Evolutionary conservation across 768 basidiomycete species (phyloP).

Genomic region (Trametes elegans): DNA sequence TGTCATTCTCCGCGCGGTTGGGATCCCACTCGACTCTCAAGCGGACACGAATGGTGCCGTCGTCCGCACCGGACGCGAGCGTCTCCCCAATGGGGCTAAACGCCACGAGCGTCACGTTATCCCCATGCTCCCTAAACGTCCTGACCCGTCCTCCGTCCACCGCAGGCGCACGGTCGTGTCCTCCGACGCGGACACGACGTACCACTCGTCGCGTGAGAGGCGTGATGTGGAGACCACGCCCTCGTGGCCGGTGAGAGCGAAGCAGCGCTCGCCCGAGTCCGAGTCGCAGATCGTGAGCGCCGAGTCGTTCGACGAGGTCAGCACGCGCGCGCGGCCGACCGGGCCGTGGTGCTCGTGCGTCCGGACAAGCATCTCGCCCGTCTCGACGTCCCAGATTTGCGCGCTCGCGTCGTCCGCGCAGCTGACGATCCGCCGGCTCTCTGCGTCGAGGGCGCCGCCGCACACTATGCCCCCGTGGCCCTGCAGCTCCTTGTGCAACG

Average conservation of each 20-base stretch:
- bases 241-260: background rate
- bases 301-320: conserved; percentile 15
- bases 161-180: conserved; percentile 31
- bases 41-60: conserved; percentile 20
- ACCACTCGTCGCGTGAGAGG: conserved; percentile 30
- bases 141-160: conserved; percentile 3
- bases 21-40: background rate
- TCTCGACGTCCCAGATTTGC: conserved; percentile 14
- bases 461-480: conserved; percentile 25
- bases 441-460: conserved; percentile 28
- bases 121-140: conserved; percentile 20
- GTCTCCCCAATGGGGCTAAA: conserved; percentile 29
- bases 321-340: conserved; percentile 10
- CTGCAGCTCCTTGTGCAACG: background rate
- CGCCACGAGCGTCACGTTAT: conserved; percentile 23
- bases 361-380: conserved; percentile 7
- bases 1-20: background rate
- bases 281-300: conserved; percentile 15
- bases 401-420: conserved; percentile 12
- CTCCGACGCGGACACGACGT: conserved; percentile 30
- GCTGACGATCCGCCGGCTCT: conserved; percentile 9
- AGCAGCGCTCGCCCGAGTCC: background rate
- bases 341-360: background rate
- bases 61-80: conserved; percentile 21
- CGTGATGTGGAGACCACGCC: conserved; percentile 18